Evolutionary conservation across 2,329 filamentous ascomycete genomes (phyloP), one percentile per base, ranked within the genome.

Genomic region (Thyridium curvatum): DNA sequence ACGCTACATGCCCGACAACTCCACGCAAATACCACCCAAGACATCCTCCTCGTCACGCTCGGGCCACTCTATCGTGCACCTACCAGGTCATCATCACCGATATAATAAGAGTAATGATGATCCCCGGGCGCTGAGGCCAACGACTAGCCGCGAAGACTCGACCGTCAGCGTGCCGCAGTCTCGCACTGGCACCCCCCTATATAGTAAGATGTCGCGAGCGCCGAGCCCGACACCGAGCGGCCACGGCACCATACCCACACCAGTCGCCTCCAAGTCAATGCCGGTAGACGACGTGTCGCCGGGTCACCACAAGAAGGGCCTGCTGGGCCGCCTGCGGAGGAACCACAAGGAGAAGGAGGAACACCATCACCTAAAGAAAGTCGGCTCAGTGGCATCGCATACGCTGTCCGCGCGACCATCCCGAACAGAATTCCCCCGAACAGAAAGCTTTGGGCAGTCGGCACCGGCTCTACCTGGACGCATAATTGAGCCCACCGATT

Each of bases 211-310:
- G 44, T 71, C 72, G 16, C 82, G 89, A 47, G 81, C 86, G 12
- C 77, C 85, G 44, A 94, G 90, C 60, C 88, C 90, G 18, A 86
- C 87, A 1, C 85, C 89, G 8, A 93, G 86, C 59, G 69, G 76
- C 32, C 76, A 75, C 49, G 87, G 83, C 53, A 72, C 48, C 52
- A 26, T 26, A 6, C 21, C 21, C 21, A 10, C 21, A 6, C 21
- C 21, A 26, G 10, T 26, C 6, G 10, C 21, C 21, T 26, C 21
- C 21, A 26, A 26, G 21, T 26, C 21, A 26, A 26, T 26, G 21
- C 21, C 21, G 21, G 21, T 26, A 26, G 21, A 26, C 21, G 21
- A 26, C 21, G 21, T 26, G 3, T 80, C 82, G 2, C 63, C 63
- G 7, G 67, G 69, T 38, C 70, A 74, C 32, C 64, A 65, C 34